Conservation (phyloP, 352 stramenopile species). For the Thalassiosira exigua region DNA sequence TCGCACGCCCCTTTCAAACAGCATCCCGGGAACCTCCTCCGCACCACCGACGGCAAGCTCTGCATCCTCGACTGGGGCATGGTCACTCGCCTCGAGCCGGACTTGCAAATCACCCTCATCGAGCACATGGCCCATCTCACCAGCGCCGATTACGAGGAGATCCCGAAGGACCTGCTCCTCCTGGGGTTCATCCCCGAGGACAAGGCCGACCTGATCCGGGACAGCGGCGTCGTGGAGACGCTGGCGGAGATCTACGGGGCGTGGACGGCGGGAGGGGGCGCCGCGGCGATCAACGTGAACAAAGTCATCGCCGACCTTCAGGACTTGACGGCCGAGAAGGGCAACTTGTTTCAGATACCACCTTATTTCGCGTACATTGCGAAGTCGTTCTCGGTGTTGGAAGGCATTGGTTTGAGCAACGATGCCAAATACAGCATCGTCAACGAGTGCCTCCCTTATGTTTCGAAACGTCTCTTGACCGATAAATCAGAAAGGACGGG, state of each 20-base stretch:
- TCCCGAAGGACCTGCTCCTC: conserved; percentile 78
- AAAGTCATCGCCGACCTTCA: conserved; percentile 76
- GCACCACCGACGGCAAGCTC: conserved; percentile 75
- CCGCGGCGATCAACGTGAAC: conserved; percentile 80
- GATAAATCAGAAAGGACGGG: conserved; percentile 77
- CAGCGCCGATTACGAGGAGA: conserved; percentile 77
- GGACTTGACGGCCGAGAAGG: conserved; percentile 77
- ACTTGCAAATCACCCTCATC: conserved; percentile 81
- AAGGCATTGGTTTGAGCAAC: conserved; percentile 85
- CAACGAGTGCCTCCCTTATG: conserved; percentile 86
- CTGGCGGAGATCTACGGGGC: conserved; percentile 82
- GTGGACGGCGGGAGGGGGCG: conserved; percentile 77
- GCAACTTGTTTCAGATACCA: conserved; percentile 81
- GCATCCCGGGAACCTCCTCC: conserved; percentile 61
- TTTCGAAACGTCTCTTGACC: conserved; percentile 81
- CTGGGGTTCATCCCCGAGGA: conserved; percentile 79
- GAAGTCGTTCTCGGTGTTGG: conserved; percentile 85
- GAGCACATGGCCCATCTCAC: conserved; percentile 85
- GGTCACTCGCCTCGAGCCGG: conserved; percentile 72
- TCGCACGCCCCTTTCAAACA: background rate
- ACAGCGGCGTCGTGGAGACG: conserved; percentile 80
- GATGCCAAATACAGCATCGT: conserved; percentile 86
- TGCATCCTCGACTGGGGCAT: conserved; percentile 86
- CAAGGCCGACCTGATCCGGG: conserved; percentile 72
- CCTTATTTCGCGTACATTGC: conserved; percentile 86